phyloP scores from a whole-genome alignment of 2,329 filamentous ascomycete species.

The Pseudogymnoascus sp. region DNA sequence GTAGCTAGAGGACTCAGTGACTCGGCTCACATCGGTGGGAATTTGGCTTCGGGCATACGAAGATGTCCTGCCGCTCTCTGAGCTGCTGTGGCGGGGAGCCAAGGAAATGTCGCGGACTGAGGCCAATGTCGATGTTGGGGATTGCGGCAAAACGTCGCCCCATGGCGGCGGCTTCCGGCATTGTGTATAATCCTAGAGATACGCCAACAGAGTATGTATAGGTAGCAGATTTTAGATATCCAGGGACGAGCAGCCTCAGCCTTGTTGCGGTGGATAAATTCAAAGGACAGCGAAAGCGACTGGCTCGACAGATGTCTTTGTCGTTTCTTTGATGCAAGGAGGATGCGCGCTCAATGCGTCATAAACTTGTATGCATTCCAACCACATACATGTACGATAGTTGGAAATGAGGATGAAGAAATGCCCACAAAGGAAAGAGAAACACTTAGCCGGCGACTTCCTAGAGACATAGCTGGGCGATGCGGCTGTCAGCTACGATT shows the following conservation, averaged over 20 bases:
- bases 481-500: neutral
- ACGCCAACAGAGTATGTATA: neutral
- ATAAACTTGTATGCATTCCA: slow-evolving; percentile 3
- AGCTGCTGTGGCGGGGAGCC: slow-evolving; percentile 17
- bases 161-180: neutral
- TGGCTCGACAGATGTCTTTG: neutral
- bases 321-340: neutral
- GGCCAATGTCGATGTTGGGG: slow-evolving; percentile 10
- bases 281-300: neutral
- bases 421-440: neutral
- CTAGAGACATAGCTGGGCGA: neutral
- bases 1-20: neutral
- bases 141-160: neutral
- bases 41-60: slow-evolving; percentile 15
- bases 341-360: slow-evolving; percentile 4
- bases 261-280: neutral
- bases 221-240: neutral
- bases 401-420: neutral
- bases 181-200: neutral
- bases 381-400: neutral
- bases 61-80: slow-evolving; percentile 14
- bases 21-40: slow-evolving; percentile 23
- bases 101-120: slow-evolving; percentile 24
- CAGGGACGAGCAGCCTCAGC: neutral
- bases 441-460: neutral